Evolutionary conservation across 2,329 filamentous ascomycete species (phyloP).

Genomic region (Pseudogymnoascus sp.): DNA sequence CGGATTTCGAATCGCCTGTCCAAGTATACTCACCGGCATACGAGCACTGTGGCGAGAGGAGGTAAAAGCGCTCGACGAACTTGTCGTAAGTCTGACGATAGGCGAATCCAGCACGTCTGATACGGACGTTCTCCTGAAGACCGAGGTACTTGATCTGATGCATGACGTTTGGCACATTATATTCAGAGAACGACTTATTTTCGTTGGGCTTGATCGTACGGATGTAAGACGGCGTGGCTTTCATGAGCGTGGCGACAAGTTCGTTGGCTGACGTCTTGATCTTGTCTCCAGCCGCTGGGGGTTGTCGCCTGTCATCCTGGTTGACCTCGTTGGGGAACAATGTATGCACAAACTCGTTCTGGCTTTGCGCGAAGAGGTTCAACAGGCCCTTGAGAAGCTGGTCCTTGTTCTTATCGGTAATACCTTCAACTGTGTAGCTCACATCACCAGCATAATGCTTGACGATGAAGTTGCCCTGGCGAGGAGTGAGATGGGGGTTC

Average conservation of each 20-base stretch:
- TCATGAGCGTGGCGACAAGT: constrained; percentile 91
- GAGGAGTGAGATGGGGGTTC: constrained; percentile 82
- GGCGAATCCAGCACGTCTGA: constrained; percentile 90
- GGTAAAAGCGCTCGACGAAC: constrained; percentile 94
- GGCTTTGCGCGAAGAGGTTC: constrained; percentile 75
- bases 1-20: constrained; percentile 80
- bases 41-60: constrained; percentile 86
- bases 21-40: constrained; percentile 98
- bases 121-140: constrained; percentile 98
- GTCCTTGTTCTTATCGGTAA: constrained; percentile 99
- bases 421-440: constrained; percentile 86
- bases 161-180: constrained; percentile 83
- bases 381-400: constrained; percentile 90
- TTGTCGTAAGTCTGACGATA: constrained; percentile 97
- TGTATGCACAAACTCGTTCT: constrained; percentile 77
- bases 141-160: constrained; percentile 99
- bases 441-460: constrained; percentile 99
- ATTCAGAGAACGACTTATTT: constrained; percentile 92
- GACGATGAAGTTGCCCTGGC: constrained; percentile 94
- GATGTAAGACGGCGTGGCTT: constrained; percentile 94
- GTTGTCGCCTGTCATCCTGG: constrained; percentile 88
- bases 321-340: constrained; percentile 91
- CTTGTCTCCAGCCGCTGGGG: constrained; percentile 91
- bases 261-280: constrained; percentile 94
- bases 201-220: constrained; percentile 99